Base-by-base conservation (phyloP, 2,329 filamentous ascomycete genomes). In the Colletotrichum tropicicola region DNA sequence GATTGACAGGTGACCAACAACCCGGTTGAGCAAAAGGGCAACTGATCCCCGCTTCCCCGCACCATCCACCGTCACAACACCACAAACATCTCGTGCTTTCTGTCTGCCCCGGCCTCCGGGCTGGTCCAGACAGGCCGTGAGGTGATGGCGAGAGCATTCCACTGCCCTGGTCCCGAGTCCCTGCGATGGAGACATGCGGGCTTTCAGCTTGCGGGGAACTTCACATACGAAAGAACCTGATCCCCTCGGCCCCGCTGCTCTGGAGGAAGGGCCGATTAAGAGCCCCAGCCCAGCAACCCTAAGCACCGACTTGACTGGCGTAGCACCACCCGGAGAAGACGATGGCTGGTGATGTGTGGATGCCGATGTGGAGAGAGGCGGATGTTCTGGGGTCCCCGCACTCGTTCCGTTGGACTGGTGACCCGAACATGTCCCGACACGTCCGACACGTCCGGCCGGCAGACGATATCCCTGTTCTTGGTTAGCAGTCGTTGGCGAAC, bases 1-100 rank as follows among this genome's bases (percentile, higher is more conserved):
- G 43, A 23, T 15, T 49, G 41, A 55, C 61, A 61, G 61, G 43
- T 65, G 61, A 61, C 56, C 61, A 61, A n/a, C 48, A 23, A 65
- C 61, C 61, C 10, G 48, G 56, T 60, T 43, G 19, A 43, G 30
- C 15, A n/a, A 54, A 39, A 23, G 19, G 25, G 10, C 21, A 39
- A 25, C 5, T 35, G 17, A 52, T 52, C 41, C 43, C 49, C 27
- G 48, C 49, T 37, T 44, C 49, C 61, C 56, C 61, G 41, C 54
- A 58, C 9, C 32, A 58, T 49, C 54, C 54, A 58, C 54, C 8
- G 13, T 28, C 44, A 27, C 54, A 41, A 37, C 39, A 32, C 27
- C 51, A 35, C 23, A 28, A 19, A 6, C 19, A 17, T 57, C 51
- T 49, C 52, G 32, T 61, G 43, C 43, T 23, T 21, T 44, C 35